Conservation (phyloP, 106 monocot genomes). For the Dioscorea zingiberensis region DNA sequence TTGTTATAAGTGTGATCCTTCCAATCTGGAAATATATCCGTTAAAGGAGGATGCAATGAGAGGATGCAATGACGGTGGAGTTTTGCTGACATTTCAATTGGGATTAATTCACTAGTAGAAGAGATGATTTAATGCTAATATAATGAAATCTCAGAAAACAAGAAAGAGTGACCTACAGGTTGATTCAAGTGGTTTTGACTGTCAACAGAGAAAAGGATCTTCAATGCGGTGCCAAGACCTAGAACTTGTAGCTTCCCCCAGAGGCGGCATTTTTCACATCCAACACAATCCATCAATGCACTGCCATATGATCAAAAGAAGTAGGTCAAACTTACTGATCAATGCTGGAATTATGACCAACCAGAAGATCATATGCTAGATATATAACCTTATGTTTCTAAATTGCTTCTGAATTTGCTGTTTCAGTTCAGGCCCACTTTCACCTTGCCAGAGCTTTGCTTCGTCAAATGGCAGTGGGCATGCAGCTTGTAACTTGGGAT, state of each 20-base stretch:
- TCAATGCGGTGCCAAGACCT: constrained; percentile 93
- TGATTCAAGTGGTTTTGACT: constrained; percentile 38
- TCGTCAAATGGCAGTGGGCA: constrained; percentile 95
- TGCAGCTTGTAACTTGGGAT: constrained; percentile 64
- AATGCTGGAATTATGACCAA: neutral
- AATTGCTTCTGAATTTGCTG: constrained; percentile 86
- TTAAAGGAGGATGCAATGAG: neutral
- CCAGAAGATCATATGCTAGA: neutral
- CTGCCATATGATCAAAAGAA: constrained; percentile 22
- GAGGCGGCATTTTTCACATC: constrained; percentile 94
- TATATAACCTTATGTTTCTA: constrained; percentile 76
- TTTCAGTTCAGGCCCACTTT: constrained; percentile 78
- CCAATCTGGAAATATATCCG: too few relatives aligned
- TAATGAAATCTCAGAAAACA: neutral
- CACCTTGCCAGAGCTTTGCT: constrained; percentile 94
- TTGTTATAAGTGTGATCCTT: too few relatives aligned
- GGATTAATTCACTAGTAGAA: neutral
- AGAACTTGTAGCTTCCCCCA: constrained; percentile 99
- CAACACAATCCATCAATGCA: constrained; percentile 97
- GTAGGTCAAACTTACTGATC: too few relatives aligned
- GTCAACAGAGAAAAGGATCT: constrained; percentile 91
- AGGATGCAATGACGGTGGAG: neutral
- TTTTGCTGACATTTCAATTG: neutral
- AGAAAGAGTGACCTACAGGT: constrained; percentile 34
- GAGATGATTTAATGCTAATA: neutral